Conservation (phyloP, 768 basidiomycete genomes). For the Russula abietina region DNA sequence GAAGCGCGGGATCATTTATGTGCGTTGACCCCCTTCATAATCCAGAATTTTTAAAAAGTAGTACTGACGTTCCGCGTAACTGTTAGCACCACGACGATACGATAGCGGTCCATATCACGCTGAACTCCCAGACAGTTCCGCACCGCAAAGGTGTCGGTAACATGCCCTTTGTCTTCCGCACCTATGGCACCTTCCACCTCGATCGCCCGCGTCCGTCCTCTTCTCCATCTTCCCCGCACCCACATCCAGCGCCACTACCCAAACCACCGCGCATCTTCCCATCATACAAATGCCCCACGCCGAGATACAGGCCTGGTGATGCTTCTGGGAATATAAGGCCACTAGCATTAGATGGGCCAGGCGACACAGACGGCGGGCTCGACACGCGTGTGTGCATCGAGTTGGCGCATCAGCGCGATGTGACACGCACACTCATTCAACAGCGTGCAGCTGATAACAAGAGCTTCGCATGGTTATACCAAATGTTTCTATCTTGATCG, state of each 20-base stretch:
- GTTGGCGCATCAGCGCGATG: too few species aligned
- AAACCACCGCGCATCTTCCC: constrained; percentile 17
- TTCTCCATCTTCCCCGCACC: neutral
- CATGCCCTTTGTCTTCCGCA: constrained; percentile 53
- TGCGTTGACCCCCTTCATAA: constrained; percentile 32
- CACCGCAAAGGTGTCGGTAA: constrained; percentile 55
- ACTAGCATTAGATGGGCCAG: neutral
- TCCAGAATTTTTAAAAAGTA: too few species aligned
- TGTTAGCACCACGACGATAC: constrained; percentile 47
- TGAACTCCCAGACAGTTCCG: constrained; percentile 48
- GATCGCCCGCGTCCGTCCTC: constrained; percentile 5
- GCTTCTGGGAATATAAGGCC: neutral
- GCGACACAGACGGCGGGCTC: constrained; percentile 23
- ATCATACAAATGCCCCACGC: constrained; percentile 1
- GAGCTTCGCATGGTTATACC: too few species aligned
- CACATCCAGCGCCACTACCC: neutral
- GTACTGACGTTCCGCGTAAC: neutral
- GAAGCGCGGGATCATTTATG: constrained; percentile 53
- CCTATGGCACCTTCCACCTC: constrained; percentile 30
- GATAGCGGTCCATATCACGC: constrained; percentile 56
- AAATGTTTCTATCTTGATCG: too few species aligned
- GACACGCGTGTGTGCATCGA: constrained; percentile 28
- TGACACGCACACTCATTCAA: too few species aligned
- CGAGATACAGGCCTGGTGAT: neutral
- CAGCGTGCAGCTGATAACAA: too few species aligned